Evolutionary conservation across 768 basidiomycete genomes (phyloP), one percentile per base, ranked within the genome.

Genomic region (Amylocystis lapponica): DNA sequence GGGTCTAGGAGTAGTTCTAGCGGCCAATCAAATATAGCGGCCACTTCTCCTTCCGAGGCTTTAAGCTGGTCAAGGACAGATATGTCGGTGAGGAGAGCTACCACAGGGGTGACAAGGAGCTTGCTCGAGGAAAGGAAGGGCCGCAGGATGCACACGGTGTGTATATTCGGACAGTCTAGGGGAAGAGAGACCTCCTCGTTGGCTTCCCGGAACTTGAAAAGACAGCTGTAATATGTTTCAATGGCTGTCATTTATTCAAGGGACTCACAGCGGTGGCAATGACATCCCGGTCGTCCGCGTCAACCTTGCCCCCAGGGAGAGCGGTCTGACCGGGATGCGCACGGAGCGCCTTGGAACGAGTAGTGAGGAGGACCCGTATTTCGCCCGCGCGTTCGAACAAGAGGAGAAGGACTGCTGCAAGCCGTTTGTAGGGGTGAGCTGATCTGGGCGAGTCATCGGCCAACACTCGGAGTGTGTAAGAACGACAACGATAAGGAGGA

Each of bases 291-390:
- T 95, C 92, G 3, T 59, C 68, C 3, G 75, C 71, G 49, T 93
- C 90, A 27, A 74, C 70, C 54, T 82, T 86, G 3, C 90, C 90
- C 13, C 90, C 90, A 0, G 90, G 90, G 0, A 92, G 61, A 1
- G 89, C 88, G 3, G 86, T 88, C 57, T 90, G 81, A 14, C 85
- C 87, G 3, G 86, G 80, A 61, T 90, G 86, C 0, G 82, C 77
- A 22, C 86, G 68, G 10, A 90, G 69, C 2, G 66, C 57, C 60
- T 86, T 90, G 5, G 90, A 87, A 9, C 92, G 77, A 3, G 92
- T 95, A 1, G 92, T 95, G 41, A 95, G 66, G 17, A 94, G 67
- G 4, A 94, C 89, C 11, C 82, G 76, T 5, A 93, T 64, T 33
- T 73, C 62, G 14, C 77, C 83, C 3, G 66, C 71, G n/a, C 74